Base-by-base conservation (phyloP, 2,329 filamentous ascomycete species). In the Sporothrix humicola region DNA sequence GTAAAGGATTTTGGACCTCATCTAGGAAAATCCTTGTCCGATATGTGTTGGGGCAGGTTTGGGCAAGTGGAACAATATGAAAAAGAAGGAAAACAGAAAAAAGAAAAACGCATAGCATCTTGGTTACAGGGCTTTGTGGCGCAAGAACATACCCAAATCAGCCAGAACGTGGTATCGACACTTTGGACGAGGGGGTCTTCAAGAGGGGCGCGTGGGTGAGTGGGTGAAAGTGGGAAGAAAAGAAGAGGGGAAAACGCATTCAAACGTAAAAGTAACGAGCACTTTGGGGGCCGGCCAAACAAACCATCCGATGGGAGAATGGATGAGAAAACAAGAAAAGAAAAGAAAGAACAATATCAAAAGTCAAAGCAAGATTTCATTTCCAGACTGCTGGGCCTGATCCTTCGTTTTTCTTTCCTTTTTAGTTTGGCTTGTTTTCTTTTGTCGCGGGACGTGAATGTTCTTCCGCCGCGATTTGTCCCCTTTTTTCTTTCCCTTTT, bases 71-170 rank as follows among this genome's bases (percentile, higher is more conserved):
- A 42, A 20, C 15, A 20, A 9, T 52, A 7, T 26, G 4, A 26
- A 56, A 37, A 37, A 37, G 31, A 37, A 37, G 7, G 31, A 37
- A 37, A 6, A 37, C 31, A 37, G 31, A 37, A 37, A 37, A 37
- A 37, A 37, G 31, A 37, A 37, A 37, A 37, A 6, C 13, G 20
- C 52, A 10, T 20, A 23, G 20, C n/a, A 48, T 68, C 63, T 52
- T 20, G 65, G 46, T 52, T 66, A 13, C 13, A 26, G 63, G 12
- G 15, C 31, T 20, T 20, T 15, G 66, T 52, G 48, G 66, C 66
- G 66, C 66, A 56, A 69, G 50, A 69, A 56, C 17, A 56, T 69
- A 56, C 66, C 50, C 50, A 69, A 69, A 54, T 44, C 26, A 68
- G 65, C n/a, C 61, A 23, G n/a, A 48, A 66, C 42, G 42, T 66